Percentiles rank a stretch among this genome's conserved stretches.
These are phyloP conservation scores for Ganoderma lingzhi DNA, from an alignment of 1,284 basidiomycete species.

Conservation along the genomic window DNA sequence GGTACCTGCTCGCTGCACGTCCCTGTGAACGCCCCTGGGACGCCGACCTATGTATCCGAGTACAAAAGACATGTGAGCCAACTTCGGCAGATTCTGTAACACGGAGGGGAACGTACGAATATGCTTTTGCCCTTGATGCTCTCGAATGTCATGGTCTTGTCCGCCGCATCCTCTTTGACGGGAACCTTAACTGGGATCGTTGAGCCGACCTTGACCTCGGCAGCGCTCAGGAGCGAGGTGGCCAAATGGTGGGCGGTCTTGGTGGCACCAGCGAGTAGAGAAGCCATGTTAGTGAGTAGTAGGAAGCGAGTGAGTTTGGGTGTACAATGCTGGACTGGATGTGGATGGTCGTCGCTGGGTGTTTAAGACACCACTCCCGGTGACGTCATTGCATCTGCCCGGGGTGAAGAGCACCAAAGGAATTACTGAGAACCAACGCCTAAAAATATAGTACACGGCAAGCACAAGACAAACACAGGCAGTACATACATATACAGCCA, in stretches of 20 bases:
- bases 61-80: not conserved
- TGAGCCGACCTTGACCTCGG: constrained; percentile 56
- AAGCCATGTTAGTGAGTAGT: not conserved
- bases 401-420: not conserved
- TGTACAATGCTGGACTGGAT: not conserved
- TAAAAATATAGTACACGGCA: constrained; percentile 2
- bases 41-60: constrained; percentile 51
- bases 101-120: constrained; percentile 52
- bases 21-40: constrained; percentile 70
- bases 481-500: constrained; percentile 1
- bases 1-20: constrained; percentile 65
- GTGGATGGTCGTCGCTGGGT: not conserved
- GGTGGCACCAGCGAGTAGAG: constrained; percentile 12
- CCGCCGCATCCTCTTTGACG: constrained; percentile 66
- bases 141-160: constrained; percentile 57
- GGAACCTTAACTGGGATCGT: constrained; percentile 48
- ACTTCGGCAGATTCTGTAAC: not conserved
- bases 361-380: not conserved
- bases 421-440: not conserved
- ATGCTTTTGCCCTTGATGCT: constrained; percentile 70
- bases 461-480: constrained; percentile 2
- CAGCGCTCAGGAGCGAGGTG: constrained; percentile 54
- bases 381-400: not conserved
- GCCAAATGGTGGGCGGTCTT: constrained; percentile 65
- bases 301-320: not conserved